Conservation (phyloP, 352 stramenopile species). For the Globisporangium nunn region DNA sequence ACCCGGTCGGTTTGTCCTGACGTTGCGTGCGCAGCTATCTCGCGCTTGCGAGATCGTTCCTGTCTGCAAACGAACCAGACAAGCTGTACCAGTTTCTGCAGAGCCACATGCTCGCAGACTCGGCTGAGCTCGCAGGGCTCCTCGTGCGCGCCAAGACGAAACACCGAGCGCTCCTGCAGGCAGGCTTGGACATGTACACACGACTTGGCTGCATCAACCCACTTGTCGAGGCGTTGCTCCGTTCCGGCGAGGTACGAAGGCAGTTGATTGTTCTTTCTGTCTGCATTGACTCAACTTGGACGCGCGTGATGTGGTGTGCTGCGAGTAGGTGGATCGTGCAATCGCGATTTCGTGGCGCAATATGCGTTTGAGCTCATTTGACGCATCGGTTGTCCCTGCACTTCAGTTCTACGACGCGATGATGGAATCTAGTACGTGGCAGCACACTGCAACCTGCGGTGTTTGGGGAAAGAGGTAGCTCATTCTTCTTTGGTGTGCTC, state of each 20-base stretch:
- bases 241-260: constrained; percentile 30
- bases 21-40: constrained; percentile 29
- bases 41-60: constrained; percentile 42
- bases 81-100: constrained; percentile 69
- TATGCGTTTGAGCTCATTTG: constrained; percentile 25
- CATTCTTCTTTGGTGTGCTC: background rate
- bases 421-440: constrained; percentile 18
- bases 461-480: background rate
- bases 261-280: background rate
- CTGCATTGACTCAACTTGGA: background rate
- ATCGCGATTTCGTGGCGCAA: constrained; percentile 46
- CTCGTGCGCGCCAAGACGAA: constrained; percentile 25
- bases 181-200: constrained; percentile 65
- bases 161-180: constrained; percentile 34
- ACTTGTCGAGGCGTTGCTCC: constrained; percentile 44
- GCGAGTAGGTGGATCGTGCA: constrained; percentile 26
- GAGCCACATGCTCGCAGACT: constrained; percentile 50
- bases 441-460: background rate
- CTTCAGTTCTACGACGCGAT: constrained; percentile 43
- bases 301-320: background rate
- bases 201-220: constrained; percentile 34
- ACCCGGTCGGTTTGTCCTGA: background rate
- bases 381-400: constrained; percentile 31
- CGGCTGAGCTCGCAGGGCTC: constrained; percentile 42
- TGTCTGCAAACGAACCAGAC: constrained; percentile 28